Percentiles rank a stretch among this genome's conserved stretches.
These are phyloP conservation scores for Acer campestre DNA, from an alignment of 345 rosid species.

Conservation along the genomic window DNA sequence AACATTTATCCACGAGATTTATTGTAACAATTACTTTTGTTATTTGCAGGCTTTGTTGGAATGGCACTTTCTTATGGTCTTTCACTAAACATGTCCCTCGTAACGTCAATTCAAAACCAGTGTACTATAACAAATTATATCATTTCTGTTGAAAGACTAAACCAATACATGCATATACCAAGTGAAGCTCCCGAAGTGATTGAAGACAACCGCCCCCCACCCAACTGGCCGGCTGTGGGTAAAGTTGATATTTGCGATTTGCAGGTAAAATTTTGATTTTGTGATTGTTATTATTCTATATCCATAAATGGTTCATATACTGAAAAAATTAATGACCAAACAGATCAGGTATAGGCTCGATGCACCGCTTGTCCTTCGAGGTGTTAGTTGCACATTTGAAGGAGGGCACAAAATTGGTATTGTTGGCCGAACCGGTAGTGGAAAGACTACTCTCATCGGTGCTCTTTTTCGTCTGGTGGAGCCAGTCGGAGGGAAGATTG, in stretches of 20 bases:
- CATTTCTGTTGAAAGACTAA: slow-evolving; percentile 91
- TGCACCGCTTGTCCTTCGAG: slow-evolving; percentile 73
- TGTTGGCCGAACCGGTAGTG: slow-evolving; percentile 95
- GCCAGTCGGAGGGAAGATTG: slow-evolving; percentile 77
- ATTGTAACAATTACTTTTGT: neutral
- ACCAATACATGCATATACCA: slow-evolving; percentile 82
- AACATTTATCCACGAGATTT: neutral
- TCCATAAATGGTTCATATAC: neutral
- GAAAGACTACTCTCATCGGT: slow-evolving; percentile 89
- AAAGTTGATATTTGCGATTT: slow-evolving; percentile 79
- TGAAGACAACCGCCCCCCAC: slow-evolving; percentile 72
- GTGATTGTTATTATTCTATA: neutral
- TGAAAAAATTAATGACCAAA: slow-evolving; percentile 20
- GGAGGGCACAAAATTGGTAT: slow-evolving; percentile 96
- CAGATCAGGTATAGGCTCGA: slow-evolving; percentile 81
- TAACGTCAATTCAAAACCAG: slow-evolving; percentile 81
- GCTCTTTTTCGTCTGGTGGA: slow-evolving; percentile 93
- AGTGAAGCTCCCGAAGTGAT: slow-evolving; percentile 91
- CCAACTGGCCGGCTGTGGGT: slow-evolving; percentile 80
- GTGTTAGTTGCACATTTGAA: slow-evolving; percentile 78
- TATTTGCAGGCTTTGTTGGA: slow-evolving; percentile 82
- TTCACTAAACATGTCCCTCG: slow-evolving; percentile 76
- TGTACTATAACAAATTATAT: slow-evolving; percentile 84
- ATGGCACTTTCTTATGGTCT: slow-evolving; percentile 98
- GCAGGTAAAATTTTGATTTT: slow-evolving; percentile 48